Evolutionary conservation across 164 flowering plant genomes (phyloP).

Genomic region (Magnolia changhungtana): DNA sequence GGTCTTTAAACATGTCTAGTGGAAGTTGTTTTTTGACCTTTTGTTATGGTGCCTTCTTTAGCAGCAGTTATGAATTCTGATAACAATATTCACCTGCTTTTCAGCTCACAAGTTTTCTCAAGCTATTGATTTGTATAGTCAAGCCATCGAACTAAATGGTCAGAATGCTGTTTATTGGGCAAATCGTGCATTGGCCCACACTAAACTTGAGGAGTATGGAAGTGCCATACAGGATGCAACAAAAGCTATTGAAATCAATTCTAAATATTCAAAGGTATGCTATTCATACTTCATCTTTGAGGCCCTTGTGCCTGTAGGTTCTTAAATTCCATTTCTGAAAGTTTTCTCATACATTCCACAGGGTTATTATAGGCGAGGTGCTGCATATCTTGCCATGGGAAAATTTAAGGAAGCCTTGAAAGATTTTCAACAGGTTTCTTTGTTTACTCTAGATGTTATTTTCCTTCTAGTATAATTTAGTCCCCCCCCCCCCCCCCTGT

Average conservation of each 20-base stretch:
- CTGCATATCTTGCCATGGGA: slow-evolving; percentile 96
- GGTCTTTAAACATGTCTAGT: background rate
- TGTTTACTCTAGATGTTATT: background rate
- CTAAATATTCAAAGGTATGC: slow-evolving; percentile 83
- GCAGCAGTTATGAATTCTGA: background rate
- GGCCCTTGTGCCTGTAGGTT: background rate
- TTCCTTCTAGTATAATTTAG: background rate
- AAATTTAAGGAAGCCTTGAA: slow-evolving; percentile 96
- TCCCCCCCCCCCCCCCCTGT: background rate
- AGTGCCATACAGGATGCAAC: slow-evolving; percentile 94
- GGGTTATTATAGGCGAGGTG: slow-evolving; percentile 98
- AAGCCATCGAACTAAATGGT: slow-evolving; percentile 72
- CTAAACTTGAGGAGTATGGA: slow-evolving; percentile 94
- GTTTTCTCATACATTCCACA: slow-evolving; percentile 23
- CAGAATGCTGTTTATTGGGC: slow-evolving; percentile 93
- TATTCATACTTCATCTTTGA: slow-evolving; percentile 1
- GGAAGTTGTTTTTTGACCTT: background rate
- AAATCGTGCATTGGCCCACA: slow-evolving; percentile 92
- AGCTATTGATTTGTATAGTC: slow-evolving; percentile 77
- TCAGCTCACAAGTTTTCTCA: slow-evolving; percentile 78
- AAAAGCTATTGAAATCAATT: slow-evolving; percentile 83
- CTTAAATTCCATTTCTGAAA: slow-evolving; percentile 18
- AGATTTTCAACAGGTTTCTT: slow-evolving; percentile 87
- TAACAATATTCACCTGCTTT: background rate
- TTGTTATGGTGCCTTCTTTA: background rate